phyloP scores from a whole-genome alignment of 768 basidiomycete genomes.

The Rubroboletus pulcherrimus region DNA sequence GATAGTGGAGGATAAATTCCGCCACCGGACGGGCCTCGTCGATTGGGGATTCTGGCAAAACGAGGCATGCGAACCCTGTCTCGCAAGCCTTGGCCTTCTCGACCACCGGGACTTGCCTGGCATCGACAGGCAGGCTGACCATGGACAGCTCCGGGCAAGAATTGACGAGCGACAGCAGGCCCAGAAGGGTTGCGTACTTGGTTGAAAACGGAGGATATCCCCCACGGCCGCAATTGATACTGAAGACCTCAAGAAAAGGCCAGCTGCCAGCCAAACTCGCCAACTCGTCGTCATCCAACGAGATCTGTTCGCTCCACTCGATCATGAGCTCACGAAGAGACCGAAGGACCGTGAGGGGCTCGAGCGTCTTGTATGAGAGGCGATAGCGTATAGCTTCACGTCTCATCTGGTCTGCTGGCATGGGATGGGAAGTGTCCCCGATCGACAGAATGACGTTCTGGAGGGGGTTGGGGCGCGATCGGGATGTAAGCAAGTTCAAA shows the following conservation, averaged over 20 bases:
- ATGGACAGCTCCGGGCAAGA: not conserved
- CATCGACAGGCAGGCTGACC: constrained; percentile 10
- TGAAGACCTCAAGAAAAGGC: constrained; percentile 3
- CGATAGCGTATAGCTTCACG: not conserved
- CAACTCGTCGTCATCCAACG: constrained; percentile 8
- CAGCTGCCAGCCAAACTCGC: constrained; percentile 3
- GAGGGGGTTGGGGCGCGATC: not conserved
- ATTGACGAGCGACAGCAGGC: constrained; percentile 4
- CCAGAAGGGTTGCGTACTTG: constrained; percentile 8
- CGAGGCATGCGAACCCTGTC: not conserved
- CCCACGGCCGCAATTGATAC: constrained; percentile 5
- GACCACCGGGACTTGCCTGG: constrained; percentile 6
- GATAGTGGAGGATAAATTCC: no score
- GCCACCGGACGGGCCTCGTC: not conserved
- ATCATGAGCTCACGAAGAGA: constrained; percentile 6
- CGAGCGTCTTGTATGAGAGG: constrained; percentile 6
- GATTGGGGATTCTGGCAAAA: constrained; percentile 11
- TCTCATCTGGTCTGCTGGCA: not conserved
- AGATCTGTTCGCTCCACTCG: constrained; percentile 11
- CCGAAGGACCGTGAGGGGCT: not conserved
- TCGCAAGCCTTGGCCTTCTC: not conserved
- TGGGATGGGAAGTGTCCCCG: not conserved
- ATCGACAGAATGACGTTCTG: not conserved
- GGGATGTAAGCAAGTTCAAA: constrained; percentile 2
- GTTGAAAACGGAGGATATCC: constrained; percentile 1